Evolutionary conservation across 2,329 filamentous ascomycete species (phyloP).

Genomic region (Fusarium compactum): DNA sequence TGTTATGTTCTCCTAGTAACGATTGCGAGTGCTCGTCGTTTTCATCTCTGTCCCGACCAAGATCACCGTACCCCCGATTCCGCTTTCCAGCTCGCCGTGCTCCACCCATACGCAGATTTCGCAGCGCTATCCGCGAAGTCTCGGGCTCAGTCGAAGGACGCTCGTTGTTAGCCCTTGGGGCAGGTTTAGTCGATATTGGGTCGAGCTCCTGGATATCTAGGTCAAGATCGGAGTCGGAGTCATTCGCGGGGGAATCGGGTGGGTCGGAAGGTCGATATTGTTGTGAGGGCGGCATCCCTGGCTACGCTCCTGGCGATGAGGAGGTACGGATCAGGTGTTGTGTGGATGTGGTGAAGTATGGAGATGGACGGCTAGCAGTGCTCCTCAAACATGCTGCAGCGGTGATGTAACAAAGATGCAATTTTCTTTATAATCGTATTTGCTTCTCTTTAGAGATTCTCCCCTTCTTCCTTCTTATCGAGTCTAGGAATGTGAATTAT

Average conservation of each 20-base stretch:
- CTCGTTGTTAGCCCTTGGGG: constrained; percentile 49
- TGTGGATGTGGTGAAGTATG: constrained; percentile 33
- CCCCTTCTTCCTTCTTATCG: constrained; percentile 6
- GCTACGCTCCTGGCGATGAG: constrained; percentile 33
- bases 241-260: constrained; percentile 73
- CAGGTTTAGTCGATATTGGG: constrained; percentile 62
- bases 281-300: constrained; percentile 69
- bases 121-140: constrained; percentile 74
- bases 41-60: constrained; percentile 67
- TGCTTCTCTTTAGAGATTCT: background rate
- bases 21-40: constrained; percentile 75
- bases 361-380: constrained; percentile 34
- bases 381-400: constrained; percentile 45
- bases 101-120: constrained; percentile 76
- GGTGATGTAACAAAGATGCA: constrained; percentile 11
- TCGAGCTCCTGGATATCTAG: constrained; percentile 85
- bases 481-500: background rate
- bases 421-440: background rate
- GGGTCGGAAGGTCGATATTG: constrained; percentile 67
- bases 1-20: constrained; percentile 73
- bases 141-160: constrained; percentile 55
- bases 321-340: constrained; percentile 26
- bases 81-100: constrained; percentile 68
- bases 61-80: constrained; percentile 69
- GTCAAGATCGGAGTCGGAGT: constrained; percentile 81